These are phyloP conservation scores for Epichloe scottii DNA, from an alignment of 2,329 filamentous ascomycete species.

Conservation along the genomic window DNA sequence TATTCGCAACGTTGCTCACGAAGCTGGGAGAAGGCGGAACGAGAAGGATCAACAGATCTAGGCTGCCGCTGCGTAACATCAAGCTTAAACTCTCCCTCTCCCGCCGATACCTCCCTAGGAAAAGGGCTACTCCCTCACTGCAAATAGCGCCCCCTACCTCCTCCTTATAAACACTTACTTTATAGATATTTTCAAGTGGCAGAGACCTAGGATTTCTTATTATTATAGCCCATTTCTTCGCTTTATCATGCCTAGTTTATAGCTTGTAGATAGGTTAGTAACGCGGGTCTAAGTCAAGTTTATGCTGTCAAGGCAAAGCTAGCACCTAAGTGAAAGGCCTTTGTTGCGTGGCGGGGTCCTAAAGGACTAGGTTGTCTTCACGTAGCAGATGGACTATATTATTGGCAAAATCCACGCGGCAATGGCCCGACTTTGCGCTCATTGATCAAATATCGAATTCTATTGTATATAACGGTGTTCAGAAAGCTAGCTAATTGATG, in stretches of 20 bases:
- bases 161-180: constrained; percentile 9
- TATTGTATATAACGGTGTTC: too few relatives aligned
- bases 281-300: constrained; percentile 9
- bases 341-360: neutral
- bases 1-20: too few relatives aligned
- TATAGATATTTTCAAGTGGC: constrained; percentile 10
- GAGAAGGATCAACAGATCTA: too few relatives aligned
- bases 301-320: constrained; percentile 8
- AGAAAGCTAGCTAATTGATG: neutral
- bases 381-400: neutral
- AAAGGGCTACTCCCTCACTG: constrained; percentile 2
- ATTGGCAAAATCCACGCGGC: too few relatives aligned
- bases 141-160: constrained; percentile 6
- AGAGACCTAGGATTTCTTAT: constrained; percentile 11
- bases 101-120: constrained; percentile 10
- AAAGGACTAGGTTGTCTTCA: constrained; percentile 1
- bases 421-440: too few relatives aligned
- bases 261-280: constrained; percentile 11
- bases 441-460: too few relatives aligned
- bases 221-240: constrained; percentile 13
- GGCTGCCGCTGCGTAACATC: too few relatives aligned
- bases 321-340: constrained; percentile 4
- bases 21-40: too few relatives aligned
- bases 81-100: constrained; percentile 9
- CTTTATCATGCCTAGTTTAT: constrained; percentile 8